Evolutionary conservation across 257 asterid genomes (phyloP).

Genomic region (Leonotis leonurus): DNA sequence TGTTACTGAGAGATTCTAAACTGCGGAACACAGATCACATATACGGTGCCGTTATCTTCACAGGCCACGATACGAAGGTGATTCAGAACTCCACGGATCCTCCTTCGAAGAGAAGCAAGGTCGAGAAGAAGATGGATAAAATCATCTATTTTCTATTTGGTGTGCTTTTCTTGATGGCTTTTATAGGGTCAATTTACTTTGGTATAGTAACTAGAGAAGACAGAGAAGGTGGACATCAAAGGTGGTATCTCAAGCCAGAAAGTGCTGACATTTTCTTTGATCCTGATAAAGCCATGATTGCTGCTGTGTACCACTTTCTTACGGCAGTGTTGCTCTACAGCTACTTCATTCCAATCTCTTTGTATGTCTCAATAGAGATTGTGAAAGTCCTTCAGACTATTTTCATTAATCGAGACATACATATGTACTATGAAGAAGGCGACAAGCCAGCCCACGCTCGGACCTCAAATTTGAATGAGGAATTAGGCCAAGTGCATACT

Average conservation of each 20-base stretch:
- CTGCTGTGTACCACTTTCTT: slow-evolving; percentile 65
- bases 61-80: slow-evolving; percentile 90
- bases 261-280: slow-evolving; percentile 52
- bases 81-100: slow-evolving; percentile 85
- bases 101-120: slow-evolving; percentile 85
- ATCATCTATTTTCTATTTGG: slow-evolving; percentile 73
- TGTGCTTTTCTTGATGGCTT: slow-evolving; percentile 49
- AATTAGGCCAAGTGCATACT: slow-evolving; percentile 84
- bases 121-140: slow-evolving; percentile 86
- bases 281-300: slow-evolving; percentile 59
- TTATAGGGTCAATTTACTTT: slow-evolving; percentile 68
- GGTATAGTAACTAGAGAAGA: slow-evolving; percentile 62
- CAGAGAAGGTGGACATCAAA: slow-evolving; percentile 38
- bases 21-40: slow-evolving; percentile 71
- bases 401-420: slow-evolving; percentile 67
- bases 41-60: slow-evolving; percentile 80
- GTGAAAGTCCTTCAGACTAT: slow-evolving; percentile 89
- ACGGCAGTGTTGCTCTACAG: slow-evolving; percentile 77
- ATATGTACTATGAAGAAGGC: slow-evolving; percentile 82
- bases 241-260: slow-evolving; percentile 75
- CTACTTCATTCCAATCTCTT: slow-evolving; percentile 75
- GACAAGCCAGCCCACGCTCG: slow-evolving; percentile 91
- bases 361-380: slow-evolving; percentile 77
- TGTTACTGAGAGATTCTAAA: slow-evolving; percentile 76
- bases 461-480: slow-evolving; percentile 87